Conservation (phyloP, 805 yeast species). For the Candida nanaspora region DNA sequence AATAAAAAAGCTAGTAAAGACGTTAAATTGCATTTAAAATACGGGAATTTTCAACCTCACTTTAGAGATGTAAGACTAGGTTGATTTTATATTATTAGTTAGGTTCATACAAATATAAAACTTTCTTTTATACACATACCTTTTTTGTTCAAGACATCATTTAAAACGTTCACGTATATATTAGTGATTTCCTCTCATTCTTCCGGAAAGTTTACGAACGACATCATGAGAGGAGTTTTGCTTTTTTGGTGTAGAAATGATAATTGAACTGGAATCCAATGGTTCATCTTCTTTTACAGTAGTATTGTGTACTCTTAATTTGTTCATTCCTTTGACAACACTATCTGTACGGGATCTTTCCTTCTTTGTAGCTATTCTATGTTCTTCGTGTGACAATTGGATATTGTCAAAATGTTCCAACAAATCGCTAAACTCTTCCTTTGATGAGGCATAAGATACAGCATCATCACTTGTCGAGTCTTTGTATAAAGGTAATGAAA, state of each 20-base stretch:
- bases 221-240: constrained; percentile 9
- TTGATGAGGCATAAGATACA: background rate
- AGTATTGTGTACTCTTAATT: background rate
- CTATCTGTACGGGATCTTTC: background rate
- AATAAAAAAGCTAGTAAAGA: constrained; percentile 20
- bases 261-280: constrained; percentile 9
- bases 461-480: background rate
- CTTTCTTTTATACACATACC: background rate
- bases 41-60: constrained; percentile 70
- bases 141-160: too few relatives aligned
- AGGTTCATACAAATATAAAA: too few relatives aligned
- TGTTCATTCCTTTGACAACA: constrained; percentile 1
- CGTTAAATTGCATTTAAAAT: constrained; percentile 45
- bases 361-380: background rate
- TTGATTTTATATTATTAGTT: too few relatives aligned
- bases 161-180: background rate
- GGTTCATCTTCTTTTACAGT: constrained; percentile 3
- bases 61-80: constrained; percentile 43
- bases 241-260: constrained; percentile 12
- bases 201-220: constrained; percentile 18
- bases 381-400: constrained; percentile 34
- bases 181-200: constrained; percentile 3
- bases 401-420: constrained; percentile 40
- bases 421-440: constrained; percentile 21
- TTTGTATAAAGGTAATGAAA: background rate